A percentile compares a stretch with the other conserved stretches of the same genome.
Conservation (phyloP, 2,329 filamentous ascomycete genomes). For the Aspergillus sergii region DNA sequence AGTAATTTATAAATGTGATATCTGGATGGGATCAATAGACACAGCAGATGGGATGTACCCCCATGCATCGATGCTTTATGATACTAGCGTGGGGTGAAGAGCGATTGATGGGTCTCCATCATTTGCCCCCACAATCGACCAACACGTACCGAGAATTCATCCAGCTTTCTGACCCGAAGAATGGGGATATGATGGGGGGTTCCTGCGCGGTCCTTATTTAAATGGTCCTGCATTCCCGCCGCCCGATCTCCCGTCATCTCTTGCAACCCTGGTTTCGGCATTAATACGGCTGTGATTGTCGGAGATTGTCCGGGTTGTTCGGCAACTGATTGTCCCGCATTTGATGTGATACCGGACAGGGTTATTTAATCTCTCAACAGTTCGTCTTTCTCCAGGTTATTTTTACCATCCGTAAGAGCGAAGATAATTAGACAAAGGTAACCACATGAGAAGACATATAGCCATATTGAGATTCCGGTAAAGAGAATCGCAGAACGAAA, state of each 20-base stretch:
- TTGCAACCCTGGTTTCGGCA: background rate
- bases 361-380: background rate
- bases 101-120: background rate
- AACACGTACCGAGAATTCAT: slow-evolving; percentile 4
- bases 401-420: background rate
- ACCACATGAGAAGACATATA: background rate
- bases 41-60: background rate
- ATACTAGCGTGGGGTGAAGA: slow-evolving; percentile 12
- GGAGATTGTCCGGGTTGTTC: slow-evolving; percentile 18
- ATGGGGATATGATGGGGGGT: background rate
- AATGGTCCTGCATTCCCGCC: background rate
- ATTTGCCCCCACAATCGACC: slow-evolving; percentile 1
- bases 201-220: slow-evolving; percentile 4
- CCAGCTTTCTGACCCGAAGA: slow-evolving; percentile 1
- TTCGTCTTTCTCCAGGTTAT: background rate
- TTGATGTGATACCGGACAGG: background rate
- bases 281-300: slow-evolving; percentile 3
- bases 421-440: background rate
- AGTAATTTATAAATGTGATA: background rate
- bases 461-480: background rate
- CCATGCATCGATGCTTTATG: slow-evolving; percentile 6
- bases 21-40: background rate
- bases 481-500: background rate
- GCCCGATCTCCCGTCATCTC: background rate
- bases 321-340: slow-evolving; percentile 8